Evolutionary conservation across 768 basidiomycete genomes (phyloP).

Genomic region (Pleurotus sapidus): DNA sequence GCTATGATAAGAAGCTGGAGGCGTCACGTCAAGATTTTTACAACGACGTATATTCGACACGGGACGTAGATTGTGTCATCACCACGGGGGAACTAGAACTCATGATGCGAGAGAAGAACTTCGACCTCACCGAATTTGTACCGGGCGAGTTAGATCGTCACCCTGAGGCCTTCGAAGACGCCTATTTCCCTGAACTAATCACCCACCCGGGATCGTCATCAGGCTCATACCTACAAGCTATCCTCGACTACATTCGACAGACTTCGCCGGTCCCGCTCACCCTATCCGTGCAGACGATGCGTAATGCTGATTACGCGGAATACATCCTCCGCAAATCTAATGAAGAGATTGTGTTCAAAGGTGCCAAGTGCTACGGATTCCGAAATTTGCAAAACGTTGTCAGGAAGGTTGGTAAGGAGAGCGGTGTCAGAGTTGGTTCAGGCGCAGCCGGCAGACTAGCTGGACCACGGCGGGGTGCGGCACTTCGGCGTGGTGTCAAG

Average conservation of each 20-base stretch:
- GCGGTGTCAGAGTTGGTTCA: slow-evolving; percentile 67
- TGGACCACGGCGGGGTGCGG: slow-evolving; percentile 26
- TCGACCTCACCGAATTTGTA: slow-evolving; percentile 67
- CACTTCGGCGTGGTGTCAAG: slow-evolving; percentile 18
- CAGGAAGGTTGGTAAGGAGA: slow-evolving; percentile 84
- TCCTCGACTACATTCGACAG: slow-evolving; percentile 55
- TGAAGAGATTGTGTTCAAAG: slow-evolving; percentile 74
- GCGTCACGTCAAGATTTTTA: slow-evolving; percentile 95
- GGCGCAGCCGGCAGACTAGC: slow-evolving; percentile 59
- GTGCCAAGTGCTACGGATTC: slow-evolving; percentile 96
- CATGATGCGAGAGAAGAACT: slow-evolving; percentile 78
- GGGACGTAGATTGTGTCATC: slow-evolving; percentile 96
- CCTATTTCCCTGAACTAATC: slow-evolving; percentile 66
- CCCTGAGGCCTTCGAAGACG: slow-evolving; percentile 12
- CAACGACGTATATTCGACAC: slow-evolving; percentile 71
- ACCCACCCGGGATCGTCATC: slow-evolving; percentile 83
- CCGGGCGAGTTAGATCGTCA: slow-evolving; percentile 43
- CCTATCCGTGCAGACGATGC: slow-evolving; percentile 55
- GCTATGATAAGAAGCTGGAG: slow-evolving; percentile 99
- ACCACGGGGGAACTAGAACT: slow-evolving; percentile 93
- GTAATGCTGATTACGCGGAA: slow-evolving; percentile 78
- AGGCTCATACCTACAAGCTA: slow-evolving; percentile 86
- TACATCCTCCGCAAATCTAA: slow-evolving; percentile 45
- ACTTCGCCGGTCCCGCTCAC: slow-evolving; percentile 42
- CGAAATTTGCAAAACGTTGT: slow-evolving; percentile 97